Base-by-base conservation (phyloP, 768 basidiomycete species). In the Tylopilus felleus region DNA sequence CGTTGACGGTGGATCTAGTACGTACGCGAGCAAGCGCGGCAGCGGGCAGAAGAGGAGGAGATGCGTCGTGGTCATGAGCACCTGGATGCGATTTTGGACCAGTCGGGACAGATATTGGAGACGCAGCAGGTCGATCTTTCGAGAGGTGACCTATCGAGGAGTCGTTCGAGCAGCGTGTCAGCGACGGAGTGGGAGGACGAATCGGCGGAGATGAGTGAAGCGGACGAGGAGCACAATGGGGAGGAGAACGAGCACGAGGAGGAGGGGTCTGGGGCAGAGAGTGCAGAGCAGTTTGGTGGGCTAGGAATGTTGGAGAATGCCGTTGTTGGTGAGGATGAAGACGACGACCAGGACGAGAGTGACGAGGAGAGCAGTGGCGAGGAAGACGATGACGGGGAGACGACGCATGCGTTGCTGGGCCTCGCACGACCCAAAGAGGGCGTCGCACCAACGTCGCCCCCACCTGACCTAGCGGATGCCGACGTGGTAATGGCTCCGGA, bases 51-150 rank as follows among this genome's bases (percentile, higher is more conserved):
- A 64, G 86, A 77, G 17, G 93, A 97, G 69, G 89, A 94, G 68
- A 78, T 84, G 58, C 78, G 82, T 29, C 77, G 85, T 6, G 92
- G 94, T 0, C 87, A 87, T 56, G 84, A 86, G 58, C 94, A 97
- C 71, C 78, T 98, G 21, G 90, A 95, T 67, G 90, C 88, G 5
- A 91, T 98, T 58, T 75, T 98, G 43, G 83, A 93, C 70, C 88
- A 95, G 63, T 95, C 92, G 33, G 90, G 90, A 0, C 85, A 88
- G 45, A 83, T 96, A 52, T 73, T 97, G 55, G 86, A 89, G 63
- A 88, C 90, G 2, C 95, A 96, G 63, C 85, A 88, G 43, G 77
- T 80, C 1, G 88, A 90, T 61, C 71, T 93, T 42, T 73, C 74
- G 1, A 76, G 78, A 47, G 77, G 76, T 8, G 80, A 78, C 46